A percentile compares a stretch with the other conserved stretches of the same genome.
phyloP scores from a whole-genome alignment of 192 early-diverging fungal species.

The Powellomyces hirtus region DNA sequence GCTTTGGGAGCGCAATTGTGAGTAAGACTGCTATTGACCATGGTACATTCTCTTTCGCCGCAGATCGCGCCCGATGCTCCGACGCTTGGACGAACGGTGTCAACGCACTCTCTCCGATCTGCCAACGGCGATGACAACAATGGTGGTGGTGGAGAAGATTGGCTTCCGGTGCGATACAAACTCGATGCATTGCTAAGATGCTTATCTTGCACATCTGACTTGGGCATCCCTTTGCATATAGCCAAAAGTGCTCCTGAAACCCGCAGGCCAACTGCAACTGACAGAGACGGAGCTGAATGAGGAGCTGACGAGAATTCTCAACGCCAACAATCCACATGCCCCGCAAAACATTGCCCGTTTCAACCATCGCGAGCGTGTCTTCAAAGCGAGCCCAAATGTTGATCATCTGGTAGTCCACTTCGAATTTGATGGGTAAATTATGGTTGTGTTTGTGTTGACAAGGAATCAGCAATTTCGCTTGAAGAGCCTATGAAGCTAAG shows the following conservation, averaged over 20 bases:
- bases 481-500: too few species aligned
- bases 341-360: conserved; percentile 65
- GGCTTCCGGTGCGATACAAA: conserved; percentile 48
- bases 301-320: conserved; percentile 61
- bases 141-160: conserved; percentile 37
- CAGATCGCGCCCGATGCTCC: conserved; percentile 8
- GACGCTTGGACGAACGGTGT: conserved; percentile 30
- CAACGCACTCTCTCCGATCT: conserved; percentile 43
- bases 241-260: conserved; percentile 63
- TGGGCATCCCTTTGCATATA: conserved; percentile 10
- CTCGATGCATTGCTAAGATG: background rate
- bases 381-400: conserved; percentile 60
- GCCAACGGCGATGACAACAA: conserved; percentile 23
- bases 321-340: conserved; percentile 65
- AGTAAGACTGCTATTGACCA: background rate
- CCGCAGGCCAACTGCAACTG: conserved; percentile 51
- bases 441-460: too few species aligned
- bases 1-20: background rate
- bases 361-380: conserved; percentile 54
- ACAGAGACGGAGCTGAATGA: conserved; percentile 58
- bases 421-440: conserved; percentile 70
- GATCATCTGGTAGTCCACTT: conserved; percentile 61
- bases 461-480: too few species aligned
- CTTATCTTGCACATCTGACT: background rate
- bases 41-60: background rate